Base-by-base conservation (phyloP, 371 early-diverging fungal species). In the Rhizopus arrhizus region DNA sequence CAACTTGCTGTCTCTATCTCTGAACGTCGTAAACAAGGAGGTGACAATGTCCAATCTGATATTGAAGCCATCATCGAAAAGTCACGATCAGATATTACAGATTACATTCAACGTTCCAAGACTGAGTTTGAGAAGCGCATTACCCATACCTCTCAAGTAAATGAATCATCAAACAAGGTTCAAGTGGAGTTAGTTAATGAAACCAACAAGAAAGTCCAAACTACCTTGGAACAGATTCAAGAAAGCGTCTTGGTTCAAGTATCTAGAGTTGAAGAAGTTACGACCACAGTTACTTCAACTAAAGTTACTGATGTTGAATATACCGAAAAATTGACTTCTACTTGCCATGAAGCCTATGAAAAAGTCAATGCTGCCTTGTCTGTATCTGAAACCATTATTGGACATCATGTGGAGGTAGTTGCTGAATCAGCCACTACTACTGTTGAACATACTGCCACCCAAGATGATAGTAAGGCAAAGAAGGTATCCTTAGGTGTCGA, bases 21-120 rank as follows among this genome's bases (percentile, higher is more conserved):
- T 22, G 62, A 72, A 22, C 75, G 75, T 32, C 48, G 63, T 9
- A 60, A 66, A 51, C 65, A 67, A 58, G 75, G 70, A 32, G 75
- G 75, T 32, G 64, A 67, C 0, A 60, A 72, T 38, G 61, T 64
- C 2, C 41, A 64, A 36, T 38, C 51, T 12, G 75, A 75, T 53
- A 47, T 75, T 28, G 66, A 65, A 3, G 54, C 29, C 11, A 65
- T 75, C 34, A 53, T 75, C 48, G 58, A 72, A 56, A 58, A 68
- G 9, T 59, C 58, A 9, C 62, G 62, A 8, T 34, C 61, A 5
- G 53, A 65, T 22, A 61, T 71, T 13, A 53, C 8, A 0, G 5
- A 38, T n/a, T 68, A 65, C n/a, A 65, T 68, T 28, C 4, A 40
- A 2, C 41, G 68, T 2, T 42, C 60, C 42, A 64, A 72, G 47